These are phyloP conservation scores for Syncephalastrum racemosum DNA, from an alignment of 371 early-diverging fungal species.

Conservation along the genomic window DNA sequence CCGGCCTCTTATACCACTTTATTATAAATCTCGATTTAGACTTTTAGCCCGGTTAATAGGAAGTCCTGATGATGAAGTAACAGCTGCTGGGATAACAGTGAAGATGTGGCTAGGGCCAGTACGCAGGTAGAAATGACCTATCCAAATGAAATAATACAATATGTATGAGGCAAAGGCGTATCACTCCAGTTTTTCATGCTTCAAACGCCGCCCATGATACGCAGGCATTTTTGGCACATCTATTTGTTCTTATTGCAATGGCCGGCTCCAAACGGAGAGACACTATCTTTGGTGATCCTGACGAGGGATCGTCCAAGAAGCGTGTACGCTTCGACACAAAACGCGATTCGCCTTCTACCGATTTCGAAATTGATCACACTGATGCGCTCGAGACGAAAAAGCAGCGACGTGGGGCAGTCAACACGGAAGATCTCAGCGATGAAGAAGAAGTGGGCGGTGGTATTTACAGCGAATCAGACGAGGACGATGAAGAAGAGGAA, in stretches of 20 bases:
- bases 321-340: constrained; percentile 37
- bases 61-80: no score
- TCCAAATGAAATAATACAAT: no score
- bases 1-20: no score
- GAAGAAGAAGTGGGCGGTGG: constrained; percentile 56
- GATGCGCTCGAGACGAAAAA: constrained; percentile 47
- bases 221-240: no score
- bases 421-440: constrained; percentile 53
- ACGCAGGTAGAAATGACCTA: no score
- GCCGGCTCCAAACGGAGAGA: constrained; percentile 24
- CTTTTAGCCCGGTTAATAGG: no score
- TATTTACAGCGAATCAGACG: constrained; percentile 47
- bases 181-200: no score
- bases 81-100: no score
- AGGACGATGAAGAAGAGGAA: constrained; percentile 26
- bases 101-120: no score
- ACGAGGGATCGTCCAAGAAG: constrained; percentile 24
- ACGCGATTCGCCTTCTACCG: constrained; percentile 16
- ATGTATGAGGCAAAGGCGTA: no score
- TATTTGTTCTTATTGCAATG: constrained; percentile 5
- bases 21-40: no score
- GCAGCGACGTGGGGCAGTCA: constrained; percentile 52
- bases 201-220: no score
- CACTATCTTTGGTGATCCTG: constrained; percentile 14
- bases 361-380: constrained; percentile 51